These are phyloP conservation scores for Trichoderma sp. DNA, from an alignment of 2,329 filamentous ascomycete species.

Conservation along the genomic window DNA sequence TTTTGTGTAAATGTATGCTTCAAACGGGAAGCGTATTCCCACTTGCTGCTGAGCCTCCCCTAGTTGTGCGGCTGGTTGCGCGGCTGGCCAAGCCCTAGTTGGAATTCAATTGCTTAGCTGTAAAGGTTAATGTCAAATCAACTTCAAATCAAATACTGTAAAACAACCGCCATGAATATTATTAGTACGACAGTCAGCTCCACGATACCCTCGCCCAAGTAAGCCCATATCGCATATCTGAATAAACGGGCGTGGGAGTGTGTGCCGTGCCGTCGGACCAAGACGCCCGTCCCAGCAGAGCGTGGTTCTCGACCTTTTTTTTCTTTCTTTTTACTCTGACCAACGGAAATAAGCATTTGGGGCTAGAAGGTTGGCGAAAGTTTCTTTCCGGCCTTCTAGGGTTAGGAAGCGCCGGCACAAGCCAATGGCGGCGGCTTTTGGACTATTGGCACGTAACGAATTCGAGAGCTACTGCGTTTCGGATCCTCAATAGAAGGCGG, in stretches of 20 bases:
- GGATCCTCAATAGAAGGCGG: not conserved
- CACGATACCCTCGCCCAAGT: not conserved
- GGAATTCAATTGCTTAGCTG: not conserved
- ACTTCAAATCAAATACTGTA: not conserved
- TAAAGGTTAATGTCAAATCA: not conserved
- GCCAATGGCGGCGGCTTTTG: not conserved
- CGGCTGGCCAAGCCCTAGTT: not conserved
- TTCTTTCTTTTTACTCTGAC: not conserved
- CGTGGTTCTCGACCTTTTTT: not conserved
- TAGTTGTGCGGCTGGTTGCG: not conserved
- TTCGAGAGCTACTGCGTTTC: not conserved
- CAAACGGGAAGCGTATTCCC: not conserved
- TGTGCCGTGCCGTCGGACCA: slow-evolving; percentile 8
- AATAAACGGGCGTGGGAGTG: not conserved
- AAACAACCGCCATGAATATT: not conserved
- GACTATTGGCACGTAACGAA: not conserved
- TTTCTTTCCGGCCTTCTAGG: slow-evolving; percentile 12
- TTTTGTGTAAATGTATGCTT: not conserved
- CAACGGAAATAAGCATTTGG: not conserved
- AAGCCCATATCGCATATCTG: slow-evolving; percentile 8
- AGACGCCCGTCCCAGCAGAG: not conserved
- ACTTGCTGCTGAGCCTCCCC: not conserved
- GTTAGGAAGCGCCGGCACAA: slow-evolving; percentile 3
- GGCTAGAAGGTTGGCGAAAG: slow-evolving; percentile 11
- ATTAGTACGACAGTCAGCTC: not conserved